phyloP scores from a whole-genome alignment of 2,329 filamentous ascomycete species.

The Claviceps arundinis region DNA sequence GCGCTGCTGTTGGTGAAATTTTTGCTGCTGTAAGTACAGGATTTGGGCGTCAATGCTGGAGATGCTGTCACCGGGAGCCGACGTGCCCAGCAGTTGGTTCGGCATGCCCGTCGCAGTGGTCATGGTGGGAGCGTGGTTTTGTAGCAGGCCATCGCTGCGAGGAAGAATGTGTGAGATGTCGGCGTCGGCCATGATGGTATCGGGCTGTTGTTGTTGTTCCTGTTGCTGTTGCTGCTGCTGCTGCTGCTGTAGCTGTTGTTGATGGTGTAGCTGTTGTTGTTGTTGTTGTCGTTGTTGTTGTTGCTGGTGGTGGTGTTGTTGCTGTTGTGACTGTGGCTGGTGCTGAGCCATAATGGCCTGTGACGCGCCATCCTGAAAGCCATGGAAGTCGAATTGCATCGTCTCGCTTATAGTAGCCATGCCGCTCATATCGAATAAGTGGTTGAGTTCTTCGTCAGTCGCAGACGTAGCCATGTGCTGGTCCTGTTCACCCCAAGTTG shows the following conservation, averaged over 20 bases:
- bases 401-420: conserved; percentile 40
- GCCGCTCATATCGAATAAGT: conserved; percentile 47
- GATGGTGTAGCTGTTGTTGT: not conserved
- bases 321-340: conserved; percentile 12
- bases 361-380: conserved; percentile 32
- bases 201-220: conserved; percentile 16
- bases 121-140: conserved; percentile 33
- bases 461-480: conserved; percentile 33
- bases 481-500: conserved; percentile 43
- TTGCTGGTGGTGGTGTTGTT: conserved; percentile 10
- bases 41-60: conserved; percentile 52
- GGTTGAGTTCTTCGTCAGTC: conserved; percentile 48
- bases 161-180: conserved; percentile 18
- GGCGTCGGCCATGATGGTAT: conserved; percentile 23
- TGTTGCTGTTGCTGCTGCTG: conserved; percentile 8
- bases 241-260: conserved; percentile 11
- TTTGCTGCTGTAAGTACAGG: conserved; percentile 51
- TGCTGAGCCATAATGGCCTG: conserved; percentile 18
- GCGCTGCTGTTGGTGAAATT: conserved; percentile 45
- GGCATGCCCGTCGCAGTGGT: conserved; percentile 32
- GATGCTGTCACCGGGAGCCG: conserved; percentile 35
- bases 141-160: conserved; percentile 23
- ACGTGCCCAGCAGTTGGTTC: conserved; percentile 28
- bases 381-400: conserved; percentile 47
- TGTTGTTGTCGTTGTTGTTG: conserved; percentile 11